Conservation (phyloP, 139 green algal genomes). For the Astrephomene gubernaculifera region DNA sequence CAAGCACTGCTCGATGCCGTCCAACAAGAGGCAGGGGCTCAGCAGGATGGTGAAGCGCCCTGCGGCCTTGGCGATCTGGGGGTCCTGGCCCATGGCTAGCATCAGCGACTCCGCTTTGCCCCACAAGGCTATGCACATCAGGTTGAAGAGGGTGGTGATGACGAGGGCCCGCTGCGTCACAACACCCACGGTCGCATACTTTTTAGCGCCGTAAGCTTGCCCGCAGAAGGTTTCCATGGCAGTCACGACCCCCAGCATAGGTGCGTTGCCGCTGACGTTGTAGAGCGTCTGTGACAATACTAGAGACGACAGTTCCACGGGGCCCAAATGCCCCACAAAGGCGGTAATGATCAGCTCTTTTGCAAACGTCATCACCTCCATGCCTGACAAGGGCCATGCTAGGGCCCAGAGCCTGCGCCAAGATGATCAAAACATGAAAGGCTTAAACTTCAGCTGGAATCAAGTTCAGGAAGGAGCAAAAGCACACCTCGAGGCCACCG, state of each 20-base stretch:
- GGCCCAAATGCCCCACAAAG: conserved; percentile 65
- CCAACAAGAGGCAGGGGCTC: conserved; percentile 39
- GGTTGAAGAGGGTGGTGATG: conserved; percentile 61
- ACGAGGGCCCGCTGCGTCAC: conserved; percentile 65
- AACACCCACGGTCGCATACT: conserved; percentile 57
- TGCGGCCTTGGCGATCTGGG: conserved; percentile 56
- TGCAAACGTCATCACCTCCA: conserved; percentile 73
- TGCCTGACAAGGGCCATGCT: conserved; percentile 68
- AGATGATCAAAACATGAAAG: too few relatives aligned
- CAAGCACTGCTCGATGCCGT: conserved; percentile 58
- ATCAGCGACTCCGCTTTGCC: conserved; percentile 54
- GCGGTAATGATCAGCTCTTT: conserved; percentile 77
- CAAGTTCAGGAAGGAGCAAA: background rate
- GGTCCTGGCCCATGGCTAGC: conserved; percentile 66
- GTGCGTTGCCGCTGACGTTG: conserved; percentile 71
- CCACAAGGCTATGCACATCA: conserved; percentile 50
- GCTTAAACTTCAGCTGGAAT: too few relatives aligned
- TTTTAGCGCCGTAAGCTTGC: conserved; percentile 65
- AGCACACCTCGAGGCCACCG: background rate
- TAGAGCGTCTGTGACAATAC: conserved; percentile 73
- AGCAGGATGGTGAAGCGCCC: conserved; percentile 65
- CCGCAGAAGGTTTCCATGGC: conserved; percentile 77
- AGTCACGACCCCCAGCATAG: conserved; percentile 67
- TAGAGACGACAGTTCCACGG: conserved; percentile 61
- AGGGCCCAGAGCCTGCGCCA: conserved; percentile 60